Evolutionary conservation across 163 green algal genomes (phyloP), one percentile per base, ranked within the genome.

Genomic region (Scenedesmus sp.): DNA sequence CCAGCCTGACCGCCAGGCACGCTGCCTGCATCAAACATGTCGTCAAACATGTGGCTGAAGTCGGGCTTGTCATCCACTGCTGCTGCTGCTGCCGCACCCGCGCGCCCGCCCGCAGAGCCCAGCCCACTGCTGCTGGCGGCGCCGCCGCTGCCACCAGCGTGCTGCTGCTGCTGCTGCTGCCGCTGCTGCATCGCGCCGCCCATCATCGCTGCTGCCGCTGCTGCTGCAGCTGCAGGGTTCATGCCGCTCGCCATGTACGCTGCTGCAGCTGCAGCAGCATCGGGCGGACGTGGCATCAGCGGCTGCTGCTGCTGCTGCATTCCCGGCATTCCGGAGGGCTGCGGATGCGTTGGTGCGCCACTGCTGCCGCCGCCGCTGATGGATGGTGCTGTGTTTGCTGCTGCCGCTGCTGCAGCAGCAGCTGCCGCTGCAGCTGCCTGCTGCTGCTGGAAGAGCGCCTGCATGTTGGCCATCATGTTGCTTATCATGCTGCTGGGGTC

Each of bases 31-130:
- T 61, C 65, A 81, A 92, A 92, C 59, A 81, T 33, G 40, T 92
- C 88, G 44, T 92, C 88, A 89, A 92, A 92, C n/a, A 92, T 65
- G 24, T 82, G 33, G 26, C 43, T 70, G 33, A 92, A 92, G 88
- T 92, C 87, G 20, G 65, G 46, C 65, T 68, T 44, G 3, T 88
- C 24, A 53, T 59, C 85, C 30, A 72, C 30, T 15, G 76, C 76
- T 82, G 87, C 76, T 81, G 61, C 68, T 83, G 78, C 81, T 79
- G 49, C 59, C 80, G 81, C 81, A 44, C 51, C 70, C 78, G 85
- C 68, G 26, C 43, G 80, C 49, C 44, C 40, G 70, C 24, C 40
- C 43, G 37, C 83, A 46, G 16, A 16, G 12, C 18, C 56, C 15
- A 37, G 53, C 43, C 30, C 80, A 18, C 88, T 35, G 22, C 56